A percentile compares a stretch with the other conserved stretches of the same genome.
These are phyloP conservation scores for Crotalaria pallida DNA, from an alignment of 306 rosid species.

Conservation along the genomic window DNA sequence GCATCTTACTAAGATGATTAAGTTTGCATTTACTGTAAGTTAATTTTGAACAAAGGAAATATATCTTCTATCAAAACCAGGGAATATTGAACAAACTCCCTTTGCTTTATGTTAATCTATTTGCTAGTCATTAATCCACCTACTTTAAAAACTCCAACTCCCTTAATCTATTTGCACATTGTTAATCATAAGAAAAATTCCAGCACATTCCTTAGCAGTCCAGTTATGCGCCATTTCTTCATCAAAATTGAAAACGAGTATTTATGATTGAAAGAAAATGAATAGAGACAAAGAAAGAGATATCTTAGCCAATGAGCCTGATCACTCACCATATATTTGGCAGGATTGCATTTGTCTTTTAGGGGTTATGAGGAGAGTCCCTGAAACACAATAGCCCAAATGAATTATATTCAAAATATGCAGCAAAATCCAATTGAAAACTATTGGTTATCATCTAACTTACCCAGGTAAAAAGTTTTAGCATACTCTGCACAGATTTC, in stretches of 20 bases:
- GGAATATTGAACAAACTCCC: neutral
- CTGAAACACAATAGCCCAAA: conserved; percentile 34
- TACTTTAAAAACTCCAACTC: neutral
- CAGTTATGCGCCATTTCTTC: neutral
- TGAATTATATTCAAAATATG: conserved; percentile 14
- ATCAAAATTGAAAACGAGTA: neutral
- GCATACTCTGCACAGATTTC: conserved; percentile 56
- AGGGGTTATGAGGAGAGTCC: conserved; percentile 80
- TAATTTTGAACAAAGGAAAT: neutral
- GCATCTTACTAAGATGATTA: neutral
- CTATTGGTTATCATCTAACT: conserved; percentile 27
- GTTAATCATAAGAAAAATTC: neutral
- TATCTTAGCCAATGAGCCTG: neutral
- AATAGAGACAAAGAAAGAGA: neutral
- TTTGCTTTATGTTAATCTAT: no score
- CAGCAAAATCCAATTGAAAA: conserved; percentile 12
- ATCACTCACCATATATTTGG: conserved; percentile 78
- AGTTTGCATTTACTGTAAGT: conserved; percentile 3
- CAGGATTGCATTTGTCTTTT: conserved; percentile 73
- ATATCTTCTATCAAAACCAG: neutral
- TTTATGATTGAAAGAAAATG: neutral
- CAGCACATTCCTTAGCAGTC: neutral
- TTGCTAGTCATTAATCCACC: neutral
- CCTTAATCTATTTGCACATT: neutral
- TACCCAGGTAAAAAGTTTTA: conserved; percentile 54